A percentile compares a stretch with the other conserved stretches of the same genome.
Evolutionary conservation across 345 rosid genomes (phyloP).

Genomic region (Viola odorata): DNA sequence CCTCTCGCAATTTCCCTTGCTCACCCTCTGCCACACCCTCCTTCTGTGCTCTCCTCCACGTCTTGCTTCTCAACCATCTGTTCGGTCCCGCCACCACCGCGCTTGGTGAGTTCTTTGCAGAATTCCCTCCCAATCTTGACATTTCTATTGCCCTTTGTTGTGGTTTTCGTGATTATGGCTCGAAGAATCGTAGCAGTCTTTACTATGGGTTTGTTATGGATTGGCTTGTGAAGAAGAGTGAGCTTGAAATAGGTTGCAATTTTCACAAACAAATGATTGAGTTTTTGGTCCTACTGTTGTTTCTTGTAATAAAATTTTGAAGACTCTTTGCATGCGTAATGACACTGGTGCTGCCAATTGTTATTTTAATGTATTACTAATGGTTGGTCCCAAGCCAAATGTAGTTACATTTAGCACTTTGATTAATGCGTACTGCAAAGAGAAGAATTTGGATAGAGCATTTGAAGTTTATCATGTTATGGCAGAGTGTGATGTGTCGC

Average conservation of each 20-base stretch:
- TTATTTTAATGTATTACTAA: constrained; percentile 27
- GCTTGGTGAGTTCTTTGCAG: constrained; percentile 33
- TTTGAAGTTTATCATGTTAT: constrained; percentile 27
- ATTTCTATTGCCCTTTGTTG: constrained; percentile 14
- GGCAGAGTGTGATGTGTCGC: constrained; percentile 26
- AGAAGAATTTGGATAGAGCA: constrained; percentile 36
- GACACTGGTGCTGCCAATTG: constrained; percentile 25
- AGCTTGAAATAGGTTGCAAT: constrained; percentile 26
- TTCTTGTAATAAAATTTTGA: constrained; percentile 43
- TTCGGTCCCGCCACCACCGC: constrained; percentile 29
- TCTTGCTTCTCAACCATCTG: constrained; percentile 31
- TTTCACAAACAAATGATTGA: constrained; percentile 28
- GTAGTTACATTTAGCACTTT: constrained; percentile 43
- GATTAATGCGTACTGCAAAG: constrained; percentile 41
- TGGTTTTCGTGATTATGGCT: background rate
- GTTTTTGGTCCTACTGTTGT: constrained; percentile 29
- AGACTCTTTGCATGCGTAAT: constrained; percentile 22
- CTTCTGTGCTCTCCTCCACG: constrained; percentile 26
- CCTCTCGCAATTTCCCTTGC: background rate
- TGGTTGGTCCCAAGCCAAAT: constrained; percentile 41
- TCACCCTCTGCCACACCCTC: constrained; percentile 16
- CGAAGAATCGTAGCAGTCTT: constrained; percentile 13
- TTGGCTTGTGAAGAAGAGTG: constrained; percentile 32
- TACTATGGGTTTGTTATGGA: constrained; percentile 35
- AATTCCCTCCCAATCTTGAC: constrained; percentile 17